These are phyloP conservation scores for Pythium dissotocum DNA, from an alignment of 352 stramenopile genomes.

Conservation along the genomic window DNA sequence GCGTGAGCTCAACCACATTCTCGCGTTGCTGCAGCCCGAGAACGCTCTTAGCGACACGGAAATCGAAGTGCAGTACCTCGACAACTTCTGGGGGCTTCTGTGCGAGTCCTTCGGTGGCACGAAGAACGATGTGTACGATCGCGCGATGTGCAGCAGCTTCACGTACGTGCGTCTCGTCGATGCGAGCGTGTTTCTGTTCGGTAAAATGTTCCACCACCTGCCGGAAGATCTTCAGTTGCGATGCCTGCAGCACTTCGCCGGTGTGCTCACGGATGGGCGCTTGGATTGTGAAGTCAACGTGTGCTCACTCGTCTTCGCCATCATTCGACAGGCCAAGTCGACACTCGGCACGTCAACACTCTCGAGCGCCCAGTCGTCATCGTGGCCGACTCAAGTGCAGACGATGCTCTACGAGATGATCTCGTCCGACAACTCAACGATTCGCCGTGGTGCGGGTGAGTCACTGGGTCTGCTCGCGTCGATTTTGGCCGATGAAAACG, in stretches of 20 bases:
- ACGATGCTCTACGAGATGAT: slow-evolving; percentile 83
- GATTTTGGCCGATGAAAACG: slow-evolving; percentile 12
- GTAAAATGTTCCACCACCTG: slow-evolving; percentile 73
- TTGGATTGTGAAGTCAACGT: slow-evolving; percentile 78
- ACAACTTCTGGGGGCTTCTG: slow-evolving; percentile 64
- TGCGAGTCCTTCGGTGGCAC: slow-evolving; percentile 31
- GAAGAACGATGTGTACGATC: slow-evolving; percentile 36
- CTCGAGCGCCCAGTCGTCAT: slow-evolving; percentile 17
- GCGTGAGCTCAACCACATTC: slow-evolving; percentile 74
- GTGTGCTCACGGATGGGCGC: slow-evolving; percentile 58
- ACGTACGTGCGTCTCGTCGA: slow-evolving; percentile 84
- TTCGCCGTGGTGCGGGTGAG: slow-evolving; percentile 76
- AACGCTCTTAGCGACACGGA: slow-evolving; percentile 82
- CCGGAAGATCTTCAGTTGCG: slow-evolving; percentile 85
- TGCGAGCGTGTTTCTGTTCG: slow-evolving; percentile 74
- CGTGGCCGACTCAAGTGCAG: slow-evolving; percentile 77
- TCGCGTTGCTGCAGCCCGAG: slow-evolving; percentile 65
- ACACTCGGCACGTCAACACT: slow-evolving; percentile 30
- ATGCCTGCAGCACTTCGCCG: slow-evolving; percentile 76
- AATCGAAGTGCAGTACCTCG: slow-evolving; percentile 81
- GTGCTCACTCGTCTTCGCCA: slow-evolving; percentile 70
- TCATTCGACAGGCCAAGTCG: slow-evolving; percentile 47
- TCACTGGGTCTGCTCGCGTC: slow-evolving; percentile 58
- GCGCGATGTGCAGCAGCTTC: slow-evolving; percentile 62
- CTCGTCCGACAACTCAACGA: slow-evolving; percentile 52